phyloP scores from a whole-genome alignment of 2,329 filamentous ascomycete species.

The Nigrospora oryzae region DNA sequence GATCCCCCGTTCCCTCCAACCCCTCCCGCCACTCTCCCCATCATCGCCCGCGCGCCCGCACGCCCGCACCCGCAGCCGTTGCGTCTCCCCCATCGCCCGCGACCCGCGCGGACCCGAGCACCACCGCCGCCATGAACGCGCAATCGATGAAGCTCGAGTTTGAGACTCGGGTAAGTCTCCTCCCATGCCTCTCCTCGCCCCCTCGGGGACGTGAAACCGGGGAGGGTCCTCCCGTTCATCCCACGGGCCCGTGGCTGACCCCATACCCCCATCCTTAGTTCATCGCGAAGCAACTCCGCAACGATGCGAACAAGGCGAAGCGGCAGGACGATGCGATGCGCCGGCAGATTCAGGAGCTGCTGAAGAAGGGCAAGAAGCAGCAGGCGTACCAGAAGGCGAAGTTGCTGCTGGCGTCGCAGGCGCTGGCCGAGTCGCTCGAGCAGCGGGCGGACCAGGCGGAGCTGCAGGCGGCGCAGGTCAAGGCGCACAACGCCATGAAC shows the following conservation, averaged over 20 bases:
- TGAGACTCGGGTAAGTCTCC: background rate
- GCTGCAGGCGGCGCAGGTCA: slow-evolving; percentile 50
- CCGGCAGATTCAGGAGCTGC: slow-evolving; percentile 55
- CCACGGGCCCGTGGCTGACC: background rate
- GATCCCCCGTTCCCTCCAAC: background rate
- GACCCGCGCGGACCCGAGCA: background rate
- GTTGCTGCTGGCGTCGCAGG: slow-evolving; percentile 53
- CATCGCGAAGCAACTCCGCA: slow-evolving; percentile 53
- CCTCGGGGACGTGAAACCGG: too few relatives aligned
- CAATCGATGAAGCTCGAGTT: slow-evolving; percentile 1
- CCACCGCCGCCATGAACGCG: background rate
- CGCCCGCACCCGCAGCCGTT: too few relatives aligned
- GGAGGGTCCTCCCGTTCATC: too few relatives aligned
- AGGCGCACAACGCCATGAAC: slow-evolving; percentile 58
- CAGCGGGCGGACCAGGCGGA: slow-evolving; percentile 58
- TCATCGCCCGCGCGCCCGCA: too few relatives aligned
- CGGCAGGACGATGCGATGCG: slow-evolving; percentile 53
- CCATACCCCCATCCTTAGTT: slow-evolving; percentile 24
- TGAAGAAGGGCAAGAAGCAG: slow-evolving; percentile 55
- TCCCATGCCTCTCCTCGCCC: too few relatives aligned
- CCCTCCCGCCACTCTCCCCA: too few relatives aligned
- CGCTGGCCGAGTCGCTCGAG: slow-evolving; percentile 55
- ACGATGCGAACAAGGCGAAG: slow-evolving; percentile 50
- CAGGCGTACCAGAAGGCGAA: slow-evolving; percentile 57
- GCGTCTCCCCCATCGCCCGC: background rate